Base-by-base conservation (phyloP, 768 basidiomycete species). In the Macrolepiota dolichaula region DNA sequence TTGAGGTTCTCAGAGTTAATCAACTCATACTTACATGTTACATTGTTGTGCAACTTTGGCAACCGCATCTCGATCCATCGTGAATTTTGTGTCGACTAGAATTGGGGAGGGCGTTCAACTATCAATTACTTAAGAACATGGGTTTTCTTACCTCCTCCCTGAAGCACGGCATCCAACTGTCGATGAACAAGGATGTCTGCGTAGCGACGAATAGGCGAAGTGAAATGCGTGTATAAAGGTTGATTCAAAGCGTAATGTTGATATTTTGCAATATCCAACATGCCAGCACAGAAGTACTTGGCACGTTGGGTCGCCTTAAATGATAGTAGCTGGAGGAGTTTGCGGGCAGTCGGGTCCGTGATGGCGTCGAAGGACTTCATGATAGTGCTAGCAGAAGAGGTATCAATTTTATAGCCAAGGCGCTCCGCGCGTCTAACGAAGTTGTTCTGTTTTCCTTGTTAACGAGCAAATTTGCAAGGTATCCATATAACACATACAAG, bases 221-320 rank as follows among this genome's bases (percentile, higher is more conserved):
- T 94, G 76, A 92, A 94, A 72, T 94, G 91, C 9, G 91, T 96
- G 77, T 98, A 99, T 47, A 99, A 81, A 17, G 97, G 95, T 4
- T 85, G 78, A 65, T 87, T 96, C 65, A 98, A 78, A 0, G 96
- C 88, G 72, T 93, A 98, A 74, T 99, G 97, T 32, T 85, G 77
- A 70, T 98, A 99, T 78, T 98, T 98, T 44, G 95, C 94, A 69
- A 99, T 99, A 74, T 99, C 97, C 67, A 99, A 80, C 96, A 98
- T 98, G 64, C 97, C 97, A 25, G 95, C 85, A 71, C 97, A 99
- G 87, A 98, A 98, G 76, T 99, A 99, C 74, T 95, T 96, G 66
- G 97, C 94, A 55, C 89, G 85, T 62, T 94, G 91, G 63, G 95
- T 98, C n/a, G 94, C 89, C 74, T 97, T 97, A 72, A 85, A 87